These are phyloP conservation scores for Phlebiopsis flavidoalba DNA, from an alignment of 768 basidiomycete species.

Conservation along the genomic window DNA sequence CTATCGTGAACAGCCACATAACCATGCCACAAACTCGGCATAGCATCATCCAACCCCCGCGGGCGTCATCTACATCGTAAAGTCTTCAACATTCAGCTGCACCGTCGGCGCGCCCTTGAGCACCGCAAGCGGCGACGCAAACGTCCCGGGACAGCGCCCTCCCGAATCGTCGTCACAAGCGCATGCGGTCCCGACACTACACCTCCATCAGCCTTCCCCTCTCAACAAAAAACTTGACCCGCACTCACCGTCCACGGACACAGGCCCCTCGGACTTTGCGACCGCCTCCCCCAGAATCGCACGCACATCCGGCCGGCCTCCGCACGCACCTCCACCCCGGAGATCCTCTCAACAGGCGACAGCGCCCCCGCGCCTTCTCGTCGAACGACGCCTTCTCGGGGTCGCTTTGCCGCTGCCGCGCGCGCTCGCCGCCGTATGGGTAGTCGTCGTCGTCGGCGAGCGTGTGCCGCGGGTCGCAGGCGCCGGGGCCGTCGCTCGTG, in stretches of 20 bases:
- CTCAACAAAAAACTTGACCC: neutral
- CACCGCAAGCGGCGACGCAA: constrained; percentile 10
- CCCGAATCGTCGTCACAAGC: neutral
- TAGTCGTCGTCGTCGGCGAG: neutral
- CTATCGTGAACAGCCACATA: too few species aligned
- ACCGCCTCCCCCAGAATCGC: constrained; percentile 22
- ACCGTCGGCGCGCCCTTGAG: constrained; percentile 15
- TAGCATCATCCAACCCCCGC: too few species aligned
- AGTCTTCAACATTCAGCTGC: constrained; percentile 13
- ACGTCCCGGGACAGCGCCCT: neutral
- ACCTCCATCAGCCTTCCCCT: too few species aligned
- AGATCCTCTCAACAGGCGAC: too few species aligned
- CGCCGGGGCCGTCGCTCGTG: constrained; percentile 9
- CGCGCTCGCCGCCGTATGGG: neutral
- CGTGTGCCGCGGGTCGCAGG: neutral
- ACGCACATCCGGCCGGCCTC: constrained; percentile 22
- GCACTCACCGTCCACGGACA: constrained; percentile 27
- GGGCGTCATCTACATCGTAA: constrained; percentile 4
- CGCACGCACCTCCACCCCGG: constrained; percentile 2
- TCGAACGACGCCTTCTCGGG: constrained; percentile 3
- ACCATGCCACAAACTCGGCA: too few species aligned
- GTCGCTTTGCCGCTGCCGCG: neutral
- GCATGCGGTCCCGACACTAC: constrained; percentile 10
- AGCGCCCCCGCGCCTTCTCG: constrained; percentile 1
- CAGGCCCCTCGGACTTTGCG: constrained; percentile 17